phyloP scores from a whole-genome alignment of 306 rosid genomes.

The Crataegus laevigata region DNA sequence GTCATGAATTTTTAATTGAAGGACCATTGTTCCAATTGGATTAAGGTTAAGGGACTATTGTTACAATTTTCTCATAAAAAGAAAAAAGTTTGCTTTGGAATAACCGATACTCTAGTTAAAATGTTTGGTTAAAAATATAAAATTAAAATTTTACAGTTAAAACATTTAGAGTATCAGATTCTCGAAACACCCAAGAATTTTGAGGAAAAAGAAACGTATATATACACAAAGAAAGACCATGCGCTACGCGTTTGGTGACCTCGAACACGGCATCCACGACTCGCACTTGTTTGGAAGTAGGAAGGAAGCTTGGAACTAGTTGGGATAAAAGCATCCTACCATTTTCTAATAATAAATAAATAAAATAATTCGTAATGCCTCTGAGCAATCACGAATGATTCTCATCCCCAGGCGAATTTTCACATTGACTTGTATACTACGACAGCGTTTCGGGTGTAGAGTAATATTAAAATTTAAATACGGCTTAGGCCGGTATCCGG shows the following conservation, averaged over 20 bases:
- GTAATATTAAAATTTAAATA: neutral
- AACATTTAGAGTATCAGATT: too few relatives aligned
- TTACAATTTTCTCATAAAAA: neutral
- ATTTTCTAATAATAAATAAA: neutral
- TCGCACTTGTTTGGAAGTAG: neutral
- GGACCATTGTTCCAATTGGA: too few relatives aligned
- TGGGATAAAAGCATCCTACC: neutral
- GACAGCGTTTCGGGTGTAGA: too few relatives aligned
- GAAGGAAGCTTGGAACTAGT: neutral
- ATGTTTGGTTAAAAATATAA: too few relatives aligned
- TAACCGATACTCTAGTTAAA: too few relatives aligned
- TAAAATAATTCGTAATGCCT: neutral
- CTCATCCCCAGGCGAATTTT: neutral
- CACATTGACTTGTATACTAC: too few relatives aligned
- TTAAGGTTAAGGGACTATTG: too few relatives aligned
- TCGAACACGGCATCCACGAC: neutral
- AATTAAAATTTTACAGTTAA: too few relatives aligned
- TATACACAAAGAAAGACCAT: neutral
- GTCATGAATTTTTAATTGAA: too few relatives aligned
- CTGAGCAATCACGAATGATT: neutral
- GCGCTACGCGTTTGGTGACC: neutral
- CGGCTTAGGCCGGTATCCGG: slow-evolving; percentile 47
- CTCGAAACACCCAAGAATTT: too few relatives aligned
- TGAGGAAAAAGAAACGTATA: too few relatives aligned
- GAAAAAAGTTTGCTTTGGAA: neutral